Conservation (phyloP, 2,329 filamentous ascomycete genomes). For the Teratosphaeria epicoccoides region DNA sequence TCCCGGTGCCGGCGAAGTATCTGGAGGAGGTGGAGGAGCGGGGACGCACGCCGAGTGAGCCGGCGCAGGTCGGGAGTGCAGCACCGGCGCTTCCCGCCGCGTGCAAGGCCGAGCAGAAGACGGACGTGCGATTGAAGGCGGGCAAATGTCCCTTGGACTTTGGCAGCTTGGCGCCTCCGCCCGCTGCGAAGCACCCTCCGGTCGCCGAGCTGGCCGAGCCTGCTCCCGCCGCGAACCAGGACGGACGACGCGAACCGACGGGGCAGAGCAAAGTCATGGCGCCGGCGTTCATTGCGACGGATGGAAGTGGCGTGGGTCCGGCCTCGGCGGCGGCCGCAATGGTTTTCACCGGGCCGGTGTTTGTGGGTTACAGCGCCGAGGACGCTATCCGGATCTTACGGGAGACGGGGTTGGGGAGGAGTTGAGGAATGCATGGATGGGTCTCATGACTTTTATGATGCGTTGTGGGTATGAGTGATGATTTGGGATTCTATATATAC, state of each 20-base stretch:
- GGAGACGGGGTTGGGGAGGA: slow-evolving; percentile 13
- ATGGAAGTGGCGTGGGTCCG: neutral
- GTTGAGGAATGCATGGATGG: neutral
- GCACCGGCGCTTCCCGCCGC: slow-evolving; percentile 21
- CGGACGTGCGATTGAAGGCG: neutral
- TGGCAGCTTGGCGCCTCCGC: slow-evolving; percentile 1
- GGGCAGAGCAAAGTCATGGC: neutral
- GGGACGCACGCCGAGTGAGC: slow-evolving; percentile 28
- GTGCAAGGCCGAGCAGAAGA: slow-evolving; percentile 18
- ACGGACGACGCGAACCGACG: too few relatives aligned
- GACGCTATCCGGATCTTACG: slow-evolving; percentile 69
- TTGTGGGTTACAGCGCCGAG: slow-evolving; percentile 80
- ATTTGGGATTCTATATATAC: too few relatives aligned
- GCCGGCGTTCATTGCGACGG: slow-evolving; percentile 3
- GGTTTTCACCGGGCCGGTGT: slow-evolving; percentile 86
- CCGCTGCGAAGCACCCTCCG: neutral
- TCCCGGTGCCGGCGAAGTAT: slow-evolving; percentile 58
- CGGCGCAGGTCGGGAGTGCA: slow-evolving; percentile 42
- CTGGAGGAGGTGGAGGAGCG: slow-evolving; percentile 22
- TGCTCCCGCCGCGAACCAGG: neutral
- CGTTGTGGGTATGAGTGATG: neutral
- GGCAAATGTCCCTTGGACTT: slow-evolving; percentile 13
- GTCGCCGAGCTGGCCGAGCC: neutral
- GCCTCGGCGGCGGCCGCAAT: slow-evolving; percentile 36
- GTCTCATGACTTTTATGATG: too few relatives aligned